Evolutionary conservation across 257 asterid species (phyloP).

Genomic region (Coffea canephora): DNA sequence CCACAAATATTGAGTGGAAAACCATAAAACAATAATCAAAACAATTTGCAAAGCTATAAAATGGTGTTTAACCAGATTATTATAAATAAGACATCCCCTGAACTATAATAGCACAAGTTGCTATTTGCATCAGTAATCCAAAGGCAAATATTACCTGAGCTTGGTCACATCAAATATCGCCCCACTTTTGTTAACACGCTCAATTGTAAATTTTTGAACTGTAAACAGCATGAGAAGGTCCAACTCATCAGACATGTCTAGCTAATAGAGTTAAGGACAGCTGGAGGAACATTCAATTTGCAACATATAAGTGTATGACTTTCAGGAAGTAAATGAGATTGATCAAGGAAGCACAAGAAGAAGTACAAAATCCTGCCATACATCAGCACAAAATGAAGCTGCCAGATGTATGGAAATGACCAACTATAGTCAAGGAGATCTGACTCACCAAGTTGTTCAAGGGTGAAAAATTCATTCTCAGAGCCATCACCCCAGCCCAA

Average conservation of each 20-base stretch:
- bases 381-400: background rate
- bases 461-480: slow-evolving; percentile 85
- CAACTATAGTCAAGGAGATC: slow-evolving; percentile 17
- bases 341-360: background rate
- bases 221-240: slow-evolving; percentile 33
- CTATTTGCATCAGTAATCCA: background rate
- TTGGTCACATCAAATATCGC: slow-evolving; percentile 82
- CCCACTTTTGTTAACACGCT: slow-evolving; percentile 92
- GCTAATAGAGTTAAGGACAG: background rate
- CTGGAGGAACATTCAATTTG: background rate
- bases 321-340: background rate
- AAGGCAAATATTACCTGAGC: slow-evolving; percentile 58
- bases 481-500: slow-evolving; percentile 99
- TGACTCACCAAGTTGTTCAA: slow-evolving; percentile 76
- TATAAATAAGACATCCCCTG: slow-evolving; percentile 3
- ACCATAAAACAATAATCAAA: slow-evolving; percentile 17
- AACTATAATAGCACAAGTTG: background rate
- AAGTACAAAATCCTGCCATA: background rate
- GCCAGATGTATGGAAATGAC: slow-evolving; percentile 13
- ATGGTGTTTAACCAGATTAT: slow-evolving; percentile 11
- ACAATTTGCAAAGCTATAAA: background rate
- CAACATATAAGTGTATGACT: background rate
- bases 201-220: slow-evolving; percentile 84
- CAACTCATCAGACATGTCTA: background rate
- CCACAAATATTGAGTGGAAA: slow-evolving; percentile 23